A percentile compares a stretch with the other conserved stretches of the same genome.
Conservation (phyloP, 2,329 filamentous ascomycete species). For the Penicillium sp. region DNA sequence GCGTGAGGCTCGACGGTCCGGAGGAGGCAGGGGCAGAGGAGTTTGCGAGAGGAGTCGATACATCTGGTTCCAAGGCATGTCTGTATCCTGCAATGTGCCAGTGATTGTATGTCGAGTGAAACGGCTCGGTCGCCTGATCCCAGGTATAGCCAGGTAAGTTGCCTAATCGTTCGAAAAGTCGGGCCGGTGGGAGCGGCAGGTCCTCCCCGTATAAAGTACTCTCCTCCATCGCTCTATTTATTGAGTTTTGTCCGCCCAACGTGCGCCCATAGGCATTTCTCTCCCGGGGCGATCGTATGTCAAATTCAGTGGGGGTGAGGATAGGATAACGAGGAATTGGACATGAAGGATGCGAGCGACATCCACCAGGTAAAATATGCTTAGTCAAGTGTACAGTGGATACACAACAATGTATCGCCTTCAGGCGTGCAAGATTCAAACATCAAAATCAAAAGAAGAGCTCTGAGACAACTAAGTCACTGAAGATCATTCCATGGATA, state of each 20-base stretch:
- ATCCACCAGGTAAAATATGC: neutral
- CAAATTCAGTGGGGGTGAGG: conserved; percentile 5
- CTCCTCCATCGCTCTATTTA: conserved; percentile 33
- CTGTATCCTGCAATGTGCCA: conserved; percentile 71
- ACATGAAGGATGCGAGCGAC: conserved; percentile 27
- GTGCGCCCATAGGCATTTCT: conserved; percentile 23
- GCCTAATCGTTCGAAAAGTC: conserved; percentile 69
- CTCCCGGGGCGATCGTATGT: neutral
- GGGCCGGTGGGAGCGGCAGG: conserved; percentile 58
- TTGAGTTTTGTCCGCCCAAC: neutral
- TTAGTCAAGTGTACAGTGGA: neutral
- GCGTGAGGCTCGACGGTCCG: conserved; percentile 44
- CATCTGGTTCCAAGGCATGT: conserved; percentile 53
- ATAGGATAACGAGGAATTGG: conserved; percentile 11
- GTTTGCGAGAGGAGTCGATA: conserved; percentile 49
- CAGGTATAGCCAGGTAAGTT: conserved; percentile 74
- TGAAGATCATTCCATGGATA: neutral
- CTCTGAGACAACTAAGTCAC: neutral
- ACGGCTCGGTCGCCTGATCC: conserved; percentile 60
- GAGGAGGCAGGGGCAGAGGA: conserved; percentile 32
- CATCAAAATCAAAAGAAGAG: neutral
- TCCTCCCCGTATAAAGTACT: conserved; percentile 46
- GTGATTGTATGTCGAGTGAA: conserved; percentile 73
- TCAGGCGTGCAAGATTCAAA: neutral
- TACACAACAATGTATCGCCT: neutral